Percentiles rank a stretch among this genome's conserved stretches.
These are phyloP conservation scores for Dalechampia spathulata DNA, from an alignment of 441 rosid genomes.

Conservation along the genomic window DNA sequence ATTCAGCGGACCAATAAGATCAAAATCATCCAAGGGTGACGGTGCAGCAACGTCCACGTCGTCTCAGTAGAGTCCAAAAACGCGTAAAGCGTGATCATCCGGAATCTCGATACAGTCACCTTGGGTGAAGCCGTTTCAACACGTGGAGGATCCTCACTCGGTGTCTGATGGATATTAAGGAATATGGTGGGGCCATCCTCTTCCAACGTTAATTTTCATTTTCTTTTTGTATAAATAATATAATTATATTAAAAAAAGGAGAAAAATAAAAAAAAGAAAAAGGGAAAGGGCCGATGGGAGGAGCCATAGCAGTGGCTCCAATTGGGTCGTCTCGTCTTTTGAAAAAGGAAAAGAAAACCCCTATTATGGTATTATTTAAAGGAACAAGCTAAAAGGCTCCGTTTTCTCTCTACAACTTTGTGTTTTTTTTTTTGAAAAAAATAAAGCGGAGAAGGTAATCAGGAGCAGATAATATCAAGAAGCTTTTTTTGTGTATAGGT, in stretches of 20 bases:
- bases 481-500: no score
- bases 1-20: neutral
- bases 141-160: slow-evolving; percentile 27
- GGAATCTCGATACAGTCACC: slow-evolving; percentile 27
- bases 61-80: slow-evolving; percentile 31
- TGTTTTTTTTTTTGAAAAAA: no score
- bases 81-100: slow-evolving; percentile 47
- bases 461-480: no score
- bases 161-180: slow-evolving; percentile 24
- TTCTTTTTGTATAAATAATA: neutral
- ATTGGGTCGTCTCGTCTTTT: slow-evolving; percentile 14
- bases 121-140: slow-evolving; percentile 18
- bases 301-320: slow-evolving; percentile 8
- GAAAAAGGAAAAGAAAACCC: no score
- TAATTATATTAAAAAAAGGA: neutral
- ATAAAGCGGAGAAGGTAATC: no score
- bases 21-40: slow-evolving; percentile 13
- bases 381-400: no score
- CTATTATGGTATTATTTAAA: no score
- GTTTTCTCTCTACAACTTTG: no score
- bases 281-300: neutral
- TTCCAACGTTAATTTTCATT: neutral
- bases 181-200: slow-evolving; percentile 11
- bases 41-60: slow-evolving; percentile 58
- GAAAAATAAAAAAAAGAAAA: slow-evolving; percentile 8